Base-by-base conservation (phyloP, 768 basidiomycete species). In the Lentinula aciculospora region DNA sequence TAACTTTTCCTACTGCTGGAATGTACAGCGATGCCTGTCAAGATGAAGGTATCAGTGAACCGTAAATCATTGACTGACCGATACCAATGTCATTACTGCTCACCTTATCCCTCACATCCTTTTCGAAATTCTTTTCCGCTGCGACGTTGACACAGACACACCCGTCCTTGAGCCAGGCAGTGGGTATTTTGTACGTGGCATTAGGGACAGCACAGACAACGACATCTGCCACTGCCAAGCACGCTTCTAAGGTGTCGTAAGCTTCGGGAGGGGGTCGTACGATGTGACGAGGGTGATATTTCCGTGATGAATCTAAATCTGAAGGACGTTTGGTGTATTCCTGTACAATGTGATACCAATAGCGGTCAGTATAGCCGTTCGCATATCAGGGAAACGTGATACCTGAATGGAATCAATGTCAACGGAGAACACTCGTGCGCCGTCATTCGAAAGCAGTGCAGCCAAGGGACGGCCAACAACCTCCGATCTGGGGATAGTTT, bases 401-500 rank as follows among this genome's bases (percentile, higher is more conserved):
- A 44, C 37, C 75, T 97, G 91, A 53, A 95, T 90, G 9, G 93
- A 92, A 68, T 96, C 94, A 57, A 98, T 92, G 69, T 99, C 97
- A 4, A 91, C 92, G 5, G 92, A 95, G 66, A 98, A 87, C 4
- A 98, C 97, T 8, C 94, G 81, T 1, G 96, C 97, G 28, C 97
- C 97, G 67, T 99, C 97, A 68, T 99, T 99, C 3, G 95, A 85
- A 40, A 98, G 80, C 46, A 99, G 76, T 3, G 97, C 97, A 0
- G 94, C 96, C n/a, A 98, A 78, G 12, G 96, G 97, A 59, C 97
- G 80, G 17, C 97, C 97, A 15, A 99, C 97, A 34, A 99, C 97
- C 70, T 99, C 97, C 37, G 92, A 95, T 61, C 94, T 92, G 64
- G n/a, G 17, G 19, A 28, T n/a, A 51, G 39, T n/a, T 27, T 63